These are phyloP conservation scores for Ophiobolus disseminans DNA, from an alignment of 2,329 filamentous ascomycete genomes.

Conservation along the genomic window DNA sequence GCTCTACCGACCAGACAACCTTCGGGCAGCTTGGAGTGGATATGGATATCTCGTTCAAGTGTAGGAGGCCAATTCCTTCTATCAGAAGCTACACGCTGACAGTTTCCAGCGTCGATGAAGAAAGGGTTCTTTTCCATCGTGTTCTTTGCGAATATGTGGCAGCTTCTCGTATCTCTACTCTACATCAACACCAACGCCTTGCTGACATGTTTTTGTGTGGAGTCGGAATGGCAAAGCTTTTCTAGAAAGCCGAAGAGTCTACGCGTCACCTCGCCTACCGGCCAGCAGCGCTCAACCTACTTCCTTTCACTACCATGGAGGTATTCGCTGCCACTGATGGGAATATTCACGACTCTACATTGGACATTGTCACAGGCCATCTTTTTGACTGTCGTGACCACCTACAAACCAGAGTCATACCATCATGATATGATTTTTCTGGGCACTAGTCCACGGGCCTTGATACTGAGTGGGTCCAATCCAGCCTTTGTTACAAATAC, in stretches of 20 bases:
- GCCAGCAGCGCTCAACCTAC: slow-evolving; percentile 8
- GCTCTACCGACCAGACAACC: neutral
- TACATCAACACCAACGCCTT: slow-evolving; percentile 57
- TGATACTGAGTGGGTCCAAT: slow-evolving; percentile 3
- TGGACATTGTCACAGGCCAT: neutral
- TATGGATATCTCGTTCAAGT: neutral
- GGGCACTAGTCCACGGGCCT: neutral
- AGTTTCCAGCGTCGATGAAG: neutral
- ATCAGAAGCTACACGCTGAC: neutral
- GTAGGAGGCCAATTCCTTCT: no score
- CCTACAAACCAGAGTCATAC: neutral
- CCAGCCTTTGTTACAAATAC: no score
- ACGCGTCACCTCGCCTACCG: slow-evolving; percentile 5
- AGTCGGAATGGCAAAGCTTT: slow-evolving; percentile 55
- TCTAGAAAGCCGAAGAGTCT: slow-evolving; percentile 1
- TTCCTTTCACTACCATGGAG: slow-evolving; percentile 8
- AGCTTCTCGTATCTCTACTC: slow-evolving; percentile 54
- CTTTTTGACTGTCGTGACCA: neutral
- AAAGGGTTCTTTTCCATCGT: neutral
- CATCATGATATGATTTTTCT: slow-evolving; percentile 1
- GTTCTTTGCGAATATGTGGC: slow-evolving; percentile 54
- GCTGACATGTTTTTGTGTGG: slow-evolving; percentile 56
- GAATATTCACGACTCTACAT: slow-evolving; percentile 1
- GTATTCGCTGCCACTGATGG: slow-evolving; percentile 4
- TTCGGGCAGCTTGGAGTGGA: neutral